phyloP scores from a whole-genome alignment of 1,284 basidiomycete genomes.

The Wallemia hederae region DNA sequence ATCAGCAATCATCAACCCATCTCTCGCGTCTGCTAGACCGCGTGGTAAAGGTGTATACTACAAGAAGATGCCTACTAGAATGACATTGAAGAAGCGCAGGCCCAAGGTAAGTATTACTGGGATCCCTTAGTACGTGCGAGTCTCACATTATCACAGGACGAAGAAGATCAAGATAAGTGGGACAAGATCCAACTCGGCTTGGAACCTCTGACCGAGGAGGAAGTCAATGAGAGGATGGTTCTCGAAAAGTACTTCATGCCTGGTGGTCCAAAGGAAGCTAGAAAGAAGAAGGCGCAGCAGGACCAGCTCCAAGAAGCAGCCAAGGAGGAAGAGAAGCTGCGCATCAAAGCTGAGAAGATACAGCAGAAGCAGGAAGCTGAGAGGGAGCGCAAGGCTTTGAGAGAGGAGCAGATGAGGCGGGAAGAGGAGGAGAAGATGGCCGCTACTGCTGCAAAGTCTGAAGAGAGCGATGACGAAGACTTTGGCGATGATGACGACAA shows the following conservation, averaged over 20 bases:
- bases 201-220: background rate
- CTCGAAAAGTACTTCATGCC: background rate
- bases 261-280: background rate
- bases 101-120: background rate
- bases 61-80: background rate
- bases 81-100: background rate
- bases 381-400: background rate
- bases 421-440: background rate
- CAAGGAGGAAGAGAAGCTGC: background rate
- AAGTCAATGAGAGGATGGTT: background rate
- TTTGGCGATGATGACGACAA: background rate
- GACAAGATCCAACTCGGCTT: constrained; percentile 1
- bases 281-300: background rate
- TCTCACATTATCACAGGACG: background rate
- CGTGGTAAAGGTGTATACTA: constrained; percentile 1
- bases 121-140: background rate
- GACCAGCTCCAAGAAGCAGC: background rate
- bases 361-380: background rate
- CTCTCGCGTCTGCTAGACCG: background rate
- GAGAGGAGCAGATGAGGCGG: background rate
- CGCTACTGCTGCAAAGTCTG: background rate
- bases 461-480: background rate
- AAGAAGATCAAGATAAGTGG: background rate
- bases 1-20: background rate
- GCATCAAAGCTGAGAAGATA: background rate